Conservation (phyloP, 345 rosid species). For the Citrus mangshanensis region DNA sequence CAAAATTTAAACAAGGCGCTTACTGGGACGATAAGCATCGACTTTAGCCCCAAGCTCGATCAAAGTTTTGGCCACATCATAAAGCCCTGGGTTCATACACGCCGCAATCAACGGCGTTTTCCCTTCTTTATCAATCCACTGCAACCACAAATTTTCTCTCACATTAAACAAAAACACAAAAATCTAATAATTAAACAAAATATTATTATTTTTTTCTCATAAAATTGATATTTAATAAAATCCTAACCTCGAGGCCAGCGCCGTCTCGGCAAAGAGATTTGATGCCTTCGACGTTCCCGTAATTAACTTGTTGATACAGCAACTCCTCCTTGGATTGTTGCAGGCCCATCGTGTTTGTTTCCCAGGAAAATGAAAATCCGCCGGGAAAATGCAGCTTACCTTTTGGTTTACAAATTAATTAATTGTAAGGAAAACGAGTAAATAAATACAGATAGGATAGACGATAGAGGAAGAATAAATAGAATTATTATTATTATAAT, state of each 20-base stretch:
- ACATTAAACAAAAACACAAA: background rate
- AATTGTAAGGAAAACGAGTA: background rate
- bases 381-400: background rate
- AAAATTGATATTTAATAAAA: background rate
- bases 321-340: constrained; percentile 91
- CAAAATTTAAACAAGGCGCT: background rate
- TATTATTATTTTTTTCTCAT: too few relatives aligned
- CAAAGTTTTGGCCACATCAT: constrained; percentile 71
- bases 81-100: constrained; percentile 63
- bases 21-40: constrained; percentile 88
- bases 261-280: constrained; percentile 71
- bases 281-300: constrained; percentile 77
- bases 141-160: constrained; percentile 4
- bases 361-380: constrained; percentile 2
- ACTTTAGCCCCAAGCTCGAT: constrained; percentile 84
- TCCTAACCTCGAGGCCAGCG: constrained; percentile 81
- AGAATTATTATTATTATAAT: background rate
- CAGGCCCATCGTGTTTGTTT: constrained; percentile 62
- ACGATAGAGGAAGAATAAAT: background rate
- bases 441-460: background rate
- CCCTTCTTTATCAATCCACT: constrained; percentile 94
- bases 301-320: constrained; percentile 74
- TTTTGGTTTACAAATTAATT: background rate
- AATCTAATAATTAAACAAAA: too few relatives aligned
- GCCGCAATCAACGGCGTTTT: constrained; percentile 90